These are phyloP conservation scores for Platismatia glauca DNA, from an alignment of 495 filamentous ascomycete genomes.

Conservation along the genomic window DNA sequence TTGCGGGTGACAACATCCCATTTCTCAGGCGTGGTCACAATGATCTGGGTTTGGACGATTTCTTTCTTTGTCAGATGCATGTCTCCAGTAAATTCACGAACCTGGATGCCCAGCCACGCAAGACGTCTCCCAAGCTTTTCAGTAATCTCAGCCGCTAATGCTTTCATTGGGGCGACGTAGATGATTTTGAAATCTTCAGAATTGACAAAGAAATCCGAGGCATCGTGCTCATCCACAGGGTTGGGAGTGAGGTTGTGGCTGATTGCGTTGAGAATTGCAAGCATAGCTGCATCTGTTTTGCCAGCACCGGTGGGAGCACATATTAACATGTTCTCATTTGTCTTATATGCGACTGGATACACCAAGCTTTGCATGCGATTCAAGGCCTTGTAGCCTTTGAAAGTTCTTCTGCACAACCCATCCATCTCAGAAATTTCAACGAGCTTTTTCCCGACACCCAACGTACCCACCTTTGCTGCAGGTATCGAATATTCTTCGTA, in stretches of 20 bases:
- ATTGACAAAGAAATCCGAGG: constrained; percentile 66
- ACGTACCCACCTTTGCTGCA: constrained; percentile 65
- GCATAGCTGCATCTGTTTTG: constrained; percentile 98
- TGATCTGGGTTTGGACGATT: constrained; percentile 91
- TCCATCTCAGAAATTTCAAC: constrained; percentile 76
- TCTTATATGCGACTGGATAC: constrained; percentile 91
- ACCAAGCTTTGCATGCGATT: constrained; percentile 98
- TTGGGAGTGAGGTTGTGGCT: constrained; percentile 74
- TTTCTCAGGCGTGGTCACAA: constrained; percentile 98
- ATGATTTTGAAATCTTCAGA: constrained; percentile 94
- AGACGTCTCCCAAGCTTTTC: constrained; percentile 92
- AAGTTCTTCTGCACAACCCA: constrained; percentile 80
- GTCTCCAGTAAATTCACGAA: constrained; percentile 89
- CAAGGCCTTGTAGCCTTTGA: constrained; percentile 83
- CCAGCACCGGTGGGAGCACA: constrained; percentile 96
- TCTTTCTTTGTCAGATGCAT: constrained; percentile 98
- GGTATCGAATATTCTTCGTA: constrained; percentile 88
- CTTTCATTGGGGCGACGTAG: constrained; percentile 98
- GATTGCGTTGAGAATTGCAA: constrained; percentile 83
- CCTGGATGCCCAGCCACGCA: constrained; percentile 81
- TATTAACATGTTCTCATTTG: constrained; percentile 96
- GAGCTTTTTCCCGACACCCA: constrained; percentile 61
- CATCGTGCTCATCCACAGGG: constrained; percentile 62
- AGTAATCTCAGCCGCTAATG: constrained; percentile 89
- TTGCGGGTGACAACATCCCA: constrained; percentile 98